A percentile compares a stretch with the other conserved stretches of the same genome.
phyloP scores from a whole-genome alignment of 768 basidiomycete genomes.

The Kwoniella mangroviensis region DNA sequence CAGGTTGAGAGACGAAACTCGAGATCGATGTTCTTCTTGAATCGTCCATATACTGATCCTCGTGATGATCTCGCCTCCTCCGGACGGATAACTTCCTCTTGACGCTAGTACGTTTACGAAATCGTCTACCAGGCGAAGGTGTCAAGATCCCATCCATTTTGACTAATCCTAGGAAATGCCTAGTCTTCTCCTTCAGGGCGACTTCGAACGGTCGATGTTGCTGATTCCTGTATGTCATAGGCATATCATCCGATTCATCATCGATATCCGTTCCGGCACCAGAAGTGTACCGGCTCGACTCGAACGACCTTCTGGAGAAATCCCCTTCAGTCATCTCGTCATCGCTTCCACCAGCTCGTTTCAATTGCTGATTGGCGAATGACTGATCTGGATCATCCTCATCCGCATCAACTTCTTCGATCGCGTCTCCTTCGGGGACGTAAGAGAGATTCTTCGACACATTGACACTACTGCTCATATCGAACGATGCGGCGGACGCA shows the following conservation, averaged over 20 bases:
- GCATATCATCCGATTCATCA: slow-evolving; percentile 29
- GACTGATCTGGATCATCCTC: slow-evolving; percentile 57
- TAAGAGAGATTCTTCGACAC: slow-evolving; percentile 28
- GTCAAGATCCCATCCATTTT: slow-evolving; percentile 42
- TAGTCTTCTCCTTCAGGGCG: slow-evolving; percentile 54
- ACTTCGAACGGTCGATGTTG: slow-evolving; percentile 45
- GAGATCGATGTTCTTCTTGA: slow-evolving; percentile 39
- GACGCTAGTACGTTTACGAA: not conserved
- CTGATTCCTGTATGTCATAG: slow-evolving; percentile 10
- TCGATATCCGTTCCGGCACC: slow-evolving; percentile 38
- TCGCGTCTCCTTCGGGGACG: slow-evolving; percentile 36
- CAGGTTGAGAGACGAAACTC: slow-evolving; percentile 21
- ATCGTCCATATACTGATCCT: not conserved
- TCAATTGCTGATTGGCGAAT: not conserved
- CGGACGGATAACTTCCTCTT: slow-evolving; percentile 11
- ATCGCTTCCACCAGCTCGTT: slow-evolving; percentile 40
- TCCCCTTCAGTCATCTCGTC: slow-evolving; percentile 61
- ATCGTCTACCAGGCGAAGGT: slow-evolving; percentile 18
- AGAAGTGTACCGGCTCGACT: slow-evolving; percentile 46
- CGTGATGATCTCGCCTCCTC: slow-evolving; percentile 5
- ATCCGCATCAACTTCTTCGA: slow-evolving; percentile 39
- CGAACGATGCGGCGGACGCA: slow-evolving; percentile 12
- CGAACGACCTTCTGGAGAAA: slow-evolving; percentile 65
- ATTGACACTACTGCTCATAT: slow-evolving; percentile 1
- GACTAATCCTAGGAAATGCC: slow-evolving; percentile 48